These are phyloP conservation scores for Gyromitra esculenta DNA, from an alignment of 2,329 filamentous ascomycete genomes.

Conservation along the genomic window DNA sequence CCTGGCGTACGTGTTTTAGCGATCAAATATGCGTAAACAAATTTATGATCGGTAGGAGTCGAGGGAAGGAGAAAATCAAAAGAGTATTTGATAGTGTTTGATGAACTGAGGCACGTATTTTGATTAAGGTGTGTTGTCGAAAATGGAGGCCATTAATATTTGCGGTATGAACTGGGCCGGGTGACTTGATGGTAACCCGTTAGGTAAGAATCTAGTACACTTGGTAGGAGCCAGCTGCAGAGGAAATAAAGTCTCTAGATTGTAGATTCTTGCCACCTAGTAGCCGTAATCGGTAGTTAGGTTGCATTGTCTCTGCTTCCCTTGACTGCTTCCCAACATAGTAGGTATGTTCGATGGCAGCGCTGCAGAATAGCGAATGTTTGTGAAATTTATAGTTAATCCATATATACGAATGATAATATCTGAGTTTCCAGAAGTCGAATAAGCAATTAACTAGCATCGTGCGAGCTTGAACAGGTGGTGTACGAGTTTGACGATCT, in stretches of 20 bases:
- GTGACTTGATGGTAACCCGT: neutral
- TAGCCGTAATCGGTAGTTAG: no score
- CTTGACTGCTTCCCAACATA: no score
- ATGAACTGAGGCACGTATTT: neutral
- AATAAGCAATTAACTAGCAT: no score
- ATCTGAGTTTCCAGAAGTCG: neutral
- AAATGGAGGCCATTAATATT: neutral
- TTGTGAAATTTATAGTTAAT: neutral
- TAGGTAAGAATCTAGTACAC: neutral
- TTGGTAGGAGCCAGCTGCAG: neutral
- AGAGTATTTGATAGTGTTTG: neutral
- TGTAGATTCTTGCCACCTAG: no score
- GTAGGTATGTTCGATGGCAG: no score
- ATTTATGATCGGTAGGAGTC: neutral
- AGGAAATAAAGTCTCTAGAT: neutral
- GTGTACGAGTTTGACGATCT: no score
- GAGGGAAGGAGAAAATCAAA: neutral
- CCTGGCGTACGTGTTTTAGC: neutral
- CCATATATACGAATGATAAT: neutral
- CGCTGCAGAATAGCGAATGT: no score
- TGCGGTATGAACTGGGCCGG: neutral
- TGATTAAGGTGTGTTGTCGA: neutral
- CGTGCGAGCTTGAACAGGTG: no score
- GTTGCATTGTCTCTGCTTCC: no score
- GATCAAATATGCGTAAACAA: neutral